Evolutionary conservation across 1,139 yeast genomes (phyloP), one percentile per base, ranked within the genome.

Genomic region (Oligophagozyma castellii): DNA sequence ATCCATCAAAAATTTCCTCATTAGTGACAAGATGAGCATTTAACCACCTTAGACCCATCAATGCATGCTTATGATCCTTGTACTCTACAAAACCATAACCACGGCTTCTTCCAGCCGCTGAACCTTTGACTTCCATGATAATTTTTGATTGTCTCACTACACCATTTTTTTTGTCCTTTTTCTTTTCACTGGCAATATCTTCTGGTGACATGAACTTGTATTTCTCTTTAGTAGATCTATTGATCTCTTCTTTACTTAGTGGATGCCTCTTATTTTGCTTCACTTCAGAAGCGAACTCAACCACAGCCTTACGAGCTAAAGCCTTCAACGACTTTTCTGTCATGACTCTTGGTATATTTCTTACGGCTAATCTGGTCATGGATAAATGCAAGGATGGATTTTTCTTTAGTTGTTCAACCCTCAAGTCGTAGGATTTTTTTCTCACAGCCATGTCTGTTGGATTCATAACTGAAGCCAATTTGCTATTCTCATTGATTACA

Each of bases 31-130:
- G 77, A 52, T 89, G 95, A 3, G 94, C 95, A 58, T 89, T 89
- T 53, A 89, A 67, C 95, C 95, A 92, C 62, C 99, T 72, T 36
- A 89, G 67, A 4, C 93, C 96, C 95, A 86, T 86, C 39, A 89
- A 66, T 1, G 99, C 98, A 37, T 79, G 57, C 55, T 79, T 80
- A 54, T 89, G 99, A 54, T 86, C 94, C 57, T 89, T 73, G 55
- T 68, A 84, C 57, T 92, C 98, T 31, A 89, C 59, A 63, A 89
- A 86, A 38, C 99, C 99, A 46, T 86, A 89, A 36, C 99, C 98
- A 61, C 96, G 74, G 52, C 92, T 76, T 58, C 98, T 70, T 31
- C 96, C 98, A 19, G 68, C 56, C 23, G 78, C 81, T 10, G 92
- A 66, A 2, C 84, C 93, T 52, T 86, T 86, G 27, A 81, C 79